Evolutionary conservation across 106 monocot species (phyloP).

Genomic region (Apostasia ramifera): DNA sequence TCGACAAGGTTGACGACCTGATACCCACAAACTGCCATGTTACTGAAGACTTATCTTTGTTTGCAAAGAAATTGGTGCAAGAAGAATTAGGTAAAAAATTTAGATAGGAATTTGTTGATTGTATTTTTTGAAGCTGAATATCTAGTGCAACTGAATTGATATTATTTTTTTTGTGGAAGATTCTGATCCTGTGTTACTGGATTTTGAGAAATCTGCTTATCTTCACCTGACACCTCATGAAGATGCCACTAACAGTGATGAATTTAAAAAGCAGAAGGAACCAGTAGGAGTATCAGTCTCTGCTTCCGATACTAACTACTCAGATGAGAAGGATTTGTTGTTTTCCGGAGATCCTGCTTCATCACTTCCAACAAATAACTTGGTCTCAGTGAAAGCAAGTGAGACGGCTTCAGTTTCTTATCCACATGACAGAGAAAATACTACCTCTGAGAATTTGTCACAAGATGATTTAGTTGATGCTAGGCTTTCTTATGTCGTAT

Average conservation of each 20-base stretch:
- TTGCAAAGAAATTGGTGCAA: slow-evolving; percentile 6
- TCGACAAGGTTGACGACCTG: slow-evolving; percentile 5
- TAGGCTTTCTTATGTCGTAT: neutral
- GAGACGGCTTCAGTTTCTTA: slow-evolving; percentile 10
- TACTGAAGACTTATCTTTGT: slow-evolving; percentile 4
- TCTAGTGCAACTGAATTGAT: neutral
- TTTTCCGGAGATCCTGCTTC: neutral
- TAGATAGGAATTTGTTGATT: neutral
- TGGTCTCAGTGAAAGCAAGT: neutral
- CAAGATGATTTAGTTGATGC: slow-evolving; percentile 14
- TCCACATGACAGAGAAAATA: neutral
- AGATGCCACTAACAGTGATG: neutral
- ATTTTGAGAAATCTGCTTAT: slow-evolving; percentile 5
- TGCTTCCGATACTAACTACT: slow-evolving; percentile 4
- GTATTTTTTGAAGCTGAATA: neutral
- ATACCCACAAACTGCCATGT: slow-evolving; percentile 11
- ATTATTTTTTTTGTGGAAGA: neutral
- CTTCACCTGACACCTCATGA: slow-evolving; percentile 9
- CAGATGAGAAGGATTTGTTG: slow-evolving; percentile 4
- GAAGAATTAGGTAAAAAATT: slow-evolving; percentile 18
- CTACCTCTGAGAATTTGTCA: neutral
- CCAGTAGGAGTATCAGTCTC: slow-evolving; percentile 1
- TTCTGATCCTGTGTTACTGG: neutral
- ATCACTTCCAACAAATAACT: neutral
- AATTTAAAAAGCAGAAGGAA: neutral